Evolutionary conservation across 345 rosid species (phyloP), one percentile per base, ranked within the genome.

Genomic region (Camelina neglecta): DNA sequence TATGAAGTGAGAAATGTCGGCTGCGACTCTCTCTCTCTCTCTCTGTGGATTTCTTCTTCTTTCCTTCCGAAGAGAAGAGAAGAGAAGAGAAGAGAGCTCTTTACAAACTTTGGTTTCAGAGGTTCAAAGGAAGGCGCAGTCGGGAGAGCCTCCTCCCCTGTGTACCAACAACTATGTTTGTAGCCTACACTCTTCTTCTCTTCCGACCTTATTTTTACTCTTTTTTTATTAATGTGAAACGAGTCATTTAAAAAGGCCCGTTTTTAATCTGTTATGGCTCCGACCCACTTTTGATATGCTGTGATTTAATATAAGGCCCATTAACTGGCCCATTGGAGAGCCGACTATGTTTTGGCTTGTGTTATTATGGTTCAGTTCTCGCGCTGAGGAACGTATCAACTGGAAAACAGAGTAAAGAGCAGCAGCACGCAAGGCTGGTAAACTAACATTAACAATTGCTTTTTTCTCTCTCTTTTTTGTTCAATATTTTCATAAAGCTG

Each of bases 41-140:
- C 24, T 24, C 26, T 47, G 18, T 15, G 55, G 44, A 7, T 69
- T 24, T 41, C 63, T 71, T 20, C 56, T 48, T 31, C 56, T 44
- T 47, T 45, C 18, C 18, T 56, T 10, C 11, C 36, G 18, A 18
- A 18, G 18, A 18, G 18, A 18, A 18, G 18, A 20, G 18, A 18
- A 18, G 18, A 18, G 18, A 18, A 18, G 18, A 20, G 35, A 50
- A 50, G 48, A 18, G 48, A 51, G 59, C 72, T 54, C 20, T 47
- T 13, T 13, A 33, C 36, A 6, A 24, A 31, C 47, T 35, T 50
- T 21, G 60, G 18, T 20, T 33, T 31, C 59, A 49, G 70, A 65
- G 33, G 18, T 49, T 49, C 69, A 16, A 39, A 39, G 12, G 12
- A 64, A 15, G 61, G 72, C 71, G 60, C 62, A 68, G 53, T 69